Base-by-base conservation (phyloP, 129 eudicot genomes). In the Centella asiatica region DNA sequence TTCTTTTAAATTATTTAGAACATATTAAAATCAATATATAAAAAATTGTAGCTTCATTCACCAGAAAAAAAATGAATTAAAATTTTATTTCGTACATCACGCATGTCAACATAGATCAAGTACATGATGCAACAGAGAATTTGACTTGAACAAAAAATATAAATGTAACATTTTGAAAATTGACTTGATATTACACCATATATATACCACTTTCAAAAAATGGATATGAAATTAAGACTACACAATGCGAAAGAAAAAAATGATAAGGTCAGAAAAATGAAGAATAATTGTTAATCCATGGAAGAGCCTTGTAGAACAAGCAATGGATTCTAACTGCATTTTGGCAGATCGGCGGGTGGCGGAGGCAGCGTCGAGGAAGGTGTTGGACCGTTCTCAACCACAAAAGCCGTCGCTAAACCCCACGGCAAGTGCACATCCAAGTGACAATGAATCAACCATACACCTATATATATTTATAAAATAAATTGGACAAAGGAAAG, bases 371-470 rank as follows among this genome's bases (percentile, higher is more conserved):
- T 82, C 4, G 95, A 69, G 12, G 77, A 63, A 18, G 78, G 81
- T 0, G 97, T 89, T 11, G 81, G 81, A 32, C 97, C 97, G 59
- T 85, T 76, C 57, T 85, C 95, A 20, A 89, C 90, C 29, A 72
- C 67, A 23, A 89, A 75, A 52, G 76, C 95, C 0, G 78, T 77
- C 5, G 77, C 95, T 15, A 89, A 58, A 7, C 97, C 97, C 94
- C 94, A 85, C 27, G 88, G 80, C 71, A 85, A 36, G 65, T 89
- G 97, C 17, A 73, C 85, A 51, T 89, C 97, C 74, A 85, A 71
- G 62, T 89, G 97, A 49, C 95, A 89, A 68, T 89, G 95, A 44
- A 85, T 58, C 56, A 80, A 58, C 97, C 97, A 89, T 5, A 66
- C 76, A 50, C 95, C 97, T 89, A 50, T 6, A 26, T 34, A 6